Conservation (phyloP, 768 basidiomycete genomes). For the Suillus placidus region DNA sequence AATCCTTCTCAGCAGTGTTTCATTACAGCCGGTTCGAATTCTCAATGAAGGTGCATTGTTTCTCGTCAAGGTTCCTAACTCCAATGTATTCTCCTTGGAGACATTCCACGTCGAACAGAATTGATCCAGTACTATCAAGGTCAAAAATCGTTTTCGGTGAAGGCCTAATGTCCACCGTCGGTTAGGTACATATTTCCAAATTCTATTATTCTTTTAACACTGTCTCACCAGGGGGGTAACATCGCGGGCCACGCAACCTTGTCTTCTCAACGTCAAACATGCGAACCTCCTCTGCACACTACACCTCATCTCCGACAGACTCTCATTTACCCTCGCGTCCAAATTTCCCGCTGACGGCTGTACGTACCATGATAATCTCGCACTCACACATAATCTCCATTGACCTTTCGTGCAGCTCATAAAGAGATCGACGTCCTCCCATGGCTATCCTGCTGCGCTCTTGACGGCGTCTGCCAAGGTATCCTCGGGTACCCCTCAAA, state of each 20-base stretch:
- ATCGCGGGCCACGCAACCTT: slow-evolving; percentile 45
- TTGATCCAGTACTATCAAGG: not conserved
- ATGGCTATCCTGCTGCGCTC: too few species aligned
- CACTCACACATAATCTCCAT: too few species aligned
- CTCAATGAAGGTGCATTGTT: not conserved
- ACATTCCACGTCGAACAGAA: not conserved
- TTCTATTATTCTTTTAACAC: slow-evolving; percentile 6
- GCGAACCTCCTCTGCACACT: slow-evolving; percentile 34
- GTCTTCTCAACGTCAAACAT: slow-evolving; percentile 46
- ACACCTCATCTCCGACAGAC: slow-evolving; percentile 33
- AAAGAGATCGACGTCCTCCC: not conserved
- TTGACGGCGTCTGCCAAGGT: too few species aligned
- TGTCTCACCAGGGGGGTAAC: slow-evolving; percentile 38
- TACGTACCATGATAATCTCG: too few species aligned
- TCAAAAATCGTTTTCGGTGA: not conserved
- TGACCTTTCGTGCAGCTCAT: not conserved
- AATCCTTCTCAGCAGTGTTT: not conserved
- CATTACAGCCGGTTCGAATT: not conserved
- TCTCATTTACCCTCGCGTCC: slow-evolving; percentile 12
- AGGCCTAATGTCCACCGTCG: not conserved
- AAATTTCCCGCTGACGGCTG: too few species aligned
- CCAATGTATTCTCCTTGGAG: not conserved
- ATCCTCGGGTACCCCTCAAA: slow-evolving; percentile 9
- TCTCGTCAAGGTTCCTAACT: not conserved
- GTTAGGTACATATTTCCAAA: not conserved